Conservation (phyloP, 352 stramenopile species). For the Globisporangium polare region DNA sequence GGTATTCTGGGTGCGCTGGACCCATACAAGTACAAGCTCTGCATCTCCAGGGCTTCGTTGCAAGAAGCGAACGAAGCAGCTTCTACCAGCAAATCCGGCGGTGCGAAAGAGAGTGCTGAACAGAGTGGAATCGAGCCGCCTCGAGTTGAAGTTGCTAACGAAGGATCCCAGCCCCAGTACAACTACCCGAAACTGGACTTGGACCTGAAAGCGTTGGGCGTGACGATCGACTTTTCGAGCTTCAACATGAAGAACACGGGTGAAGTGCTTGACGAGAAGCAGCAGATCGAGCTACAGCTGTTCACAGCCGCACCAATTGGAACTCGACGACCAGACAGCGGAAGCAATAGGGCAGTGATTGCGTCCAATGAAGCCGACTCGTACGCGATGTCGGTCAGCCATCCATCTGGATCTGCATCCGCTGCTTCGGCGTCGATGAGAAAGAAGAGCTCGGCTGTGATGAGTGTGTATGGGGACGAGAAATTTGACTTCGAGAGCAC, state of each 20-base stretch:
- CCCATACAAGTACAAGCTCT: constrained; percentile 93
- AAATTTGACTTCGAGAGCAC: constrained; percentile 71
- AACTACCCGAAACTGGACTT: constrained; percentile 46
- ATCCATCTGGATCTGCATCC: constrained; percentile 16
- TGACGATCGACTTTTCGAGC: constrained; percentile 48
- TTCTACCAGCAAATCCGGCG: constrained; percentile 22
- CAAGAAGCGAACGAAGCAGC: constrained; percentile 60
- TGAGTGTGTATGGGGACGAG: constrained; percentile 26
- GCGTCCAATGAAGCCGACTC: constrained; percentile 5
- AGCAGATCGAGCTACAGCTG: constrained; percentile 83
- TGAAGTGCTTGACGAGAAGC: constrained; percentile 79
- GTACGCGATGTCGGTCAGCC: constrained; percentile 19
- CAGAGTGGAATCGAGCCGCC: neutral
- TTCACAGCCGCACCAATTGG: constrained; percentile 85
- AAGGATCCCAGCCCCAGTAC: constrained; percentile 22
- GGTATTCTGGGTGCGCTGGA: constrained; percentile 95
- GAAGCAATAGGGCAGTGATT: constrained; percentile 10
- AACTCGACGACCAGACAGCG: constrained; percentile 49
- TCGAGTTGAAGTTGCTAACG: neutral
- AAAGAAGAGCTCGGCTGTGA: constrained; percentile 19
- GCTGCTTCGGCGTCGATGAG: constrained; percentile 18
- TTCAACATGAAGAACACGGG: constrained; percentile 50
- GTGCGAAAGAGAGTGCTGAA: constrained; percentile 12
- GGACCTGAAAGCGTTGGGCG: constrained; percentile 57
- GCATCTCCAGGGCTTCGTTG: constrained; percentile 60